Percentiles rank a stretch among this genome's conserved stretches.
These are phyloP conservation scores for Anastatica hierochuntica DNA, from an alignment of 345 rosid genomes.

Conservation along the genomic window DNA sequence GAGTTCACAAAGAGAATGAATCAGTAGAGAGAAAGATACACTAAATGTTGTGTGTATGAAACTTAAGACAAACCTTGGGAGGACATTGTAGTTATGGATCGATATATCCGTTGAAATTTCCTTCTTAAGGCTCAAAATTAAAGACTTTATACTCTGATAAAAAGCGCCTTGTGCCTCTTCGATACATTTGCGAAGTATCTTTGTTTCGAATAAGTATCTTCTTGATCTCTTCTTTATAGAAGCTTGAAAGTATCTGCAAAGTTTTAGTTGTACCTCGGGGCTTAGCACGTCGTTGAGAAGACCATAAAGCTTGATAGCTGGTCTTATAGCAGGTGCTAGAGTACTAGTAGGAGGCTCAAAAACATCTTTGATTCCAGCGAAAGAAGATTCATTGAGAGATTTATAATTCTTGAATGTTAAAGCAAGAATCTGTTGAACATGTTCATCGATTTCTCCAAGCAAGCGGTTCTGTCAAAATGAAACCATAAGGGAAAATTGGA, in stretches of 20 bases:
- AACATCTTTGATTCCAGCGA: constrained; percentile 50
- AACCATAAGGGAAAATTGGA: not conserved
- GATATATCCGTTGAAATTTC: constrained; percentile 73
- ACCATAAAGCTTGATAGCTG: constrained; percentile 71
- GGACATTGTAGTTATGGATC: constrained; percentile 55
- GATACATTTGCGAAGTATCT: constrained; percentile 33
- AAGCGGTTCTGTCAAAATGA: constrained; percentile 57
- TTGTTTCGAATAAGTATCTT: constrained; percentile 59
- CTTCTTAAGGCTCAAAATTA: constrained; percentile 47
- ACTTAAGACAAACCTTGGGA: constrained; percentile 52
- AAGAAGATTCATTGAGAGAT: constrained; percentile 54
- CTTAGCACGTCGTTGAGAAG: constrained; percentile 67
- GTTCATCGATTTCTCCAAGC: constrained; percentile 65
- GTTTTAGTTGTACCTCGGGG: constrained; percentile 63
- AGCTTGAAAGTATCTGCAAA: constrained; percentile 68
- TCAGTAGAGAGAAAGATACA: not conserved
- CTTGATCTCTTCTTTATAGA: constrained; percentile 68
- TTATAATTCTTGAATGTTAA: constrained; percentile 69
- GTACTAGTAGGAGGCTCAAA: constrained; percentile 57
- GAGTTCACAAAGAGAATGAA: constrained; percentile 16
- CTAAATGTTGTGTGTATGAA: not conserved
- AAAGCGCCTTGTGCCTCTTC: constrained; percentile 36
- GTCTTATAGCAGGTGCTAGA: constrained; percentile 56
- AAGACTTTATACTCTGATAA: constrained; percentile 61
- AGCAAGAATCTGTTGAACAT: constrained; percentile 60